Base-by-base conservation (phyloP, 1,284 basidiomycete species). In the Moesziomyces parantarcticus region DNA sequence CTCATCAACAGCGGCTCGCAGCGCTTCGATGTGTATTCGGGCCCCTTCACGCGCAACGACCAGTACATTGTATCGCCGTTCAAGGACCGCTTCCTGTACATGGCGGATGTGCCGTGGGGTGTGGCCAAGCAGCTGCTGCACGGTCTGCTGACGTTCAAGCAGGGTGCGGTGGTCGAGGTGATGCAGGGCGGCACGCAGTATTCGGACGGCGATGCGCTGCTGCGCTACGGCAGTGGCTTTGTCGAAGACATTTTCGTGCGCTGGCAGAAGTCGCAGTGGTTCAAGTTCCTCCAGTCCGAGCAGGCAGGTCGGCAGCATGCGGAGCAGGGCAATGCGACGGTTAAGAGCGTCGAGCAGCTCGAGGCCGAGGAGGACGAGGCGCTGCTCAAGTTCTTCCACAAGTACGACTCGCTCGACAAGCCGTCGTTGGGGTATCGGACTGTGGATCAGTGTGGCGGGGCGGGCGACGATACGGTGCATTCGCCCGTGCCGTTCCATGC, bases 381-480 rank as follows among this genome's bases (percentile, higher is more conserved):
- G 25, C 39, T 66, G 50, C 54, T 59, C 42, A 66, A 56, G 25
- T 67, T 68, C 41, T 62, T 64, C 45, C 20, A 58, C 58, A 60
- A 64, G 47, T 64, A 73, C 60, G 71, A 74, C 23, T 65, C 65
- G 48, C 54, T 63, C 23, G 68, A 63, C 21, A 56, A 57, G 26
- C 61, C 76, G 8, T 78, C 79, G 20, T 52, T 83, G 0, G 81
- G 81, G n/a, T 83, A 83, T 42, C 75, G 80, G n/a, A 83, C 81
- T n/a, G 71, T 75, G 5, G 81, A 82, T 57, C 60, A 54, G 20
- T 79, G 72, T 47, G 50, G 59, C 0, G 78, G 75, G 3, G 16
- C 40, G 8, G 81, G 81, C n/a, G 81, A 82, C 58, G 81, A 82
- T 20, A 82, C 79, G 7, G 51, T 64, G 34, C 81, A 67, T 57